Conservation (phyloP, 805 yeast species). For the Kluyveromyces dobzhanskii region DNA sequence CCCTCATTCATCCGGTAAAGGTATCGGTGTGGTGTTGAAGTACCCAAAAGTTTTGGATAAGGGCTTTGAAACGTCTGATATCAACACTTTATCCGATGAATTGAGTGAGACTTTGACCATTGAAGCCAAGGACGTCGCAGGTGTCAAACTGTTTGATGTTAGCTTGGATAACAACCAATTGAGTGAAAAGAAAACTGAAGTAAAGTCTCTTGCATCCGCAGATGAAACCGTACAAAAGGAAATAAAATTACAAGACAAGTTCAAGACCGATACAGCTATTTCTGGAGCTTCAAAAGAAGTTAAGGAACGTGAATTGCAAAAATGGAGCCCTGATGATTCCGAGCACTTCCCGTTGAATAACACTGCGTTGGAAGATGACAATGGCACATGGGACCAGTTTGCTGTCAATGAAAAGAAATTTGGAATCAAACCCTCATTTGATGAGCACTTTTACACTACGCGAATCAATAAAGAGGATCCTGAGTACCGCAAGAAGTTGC, state of each 20-base stretch:
- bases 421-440: slow-evolving; percentile 74
- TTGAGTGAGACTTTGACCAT: slow-evolving; percentile 21
- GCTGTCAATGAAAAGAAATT: slow-evolving; percentile 83
- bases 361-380: slow-evolving; percentile 31
- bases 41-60: slow-evolving; percentile 38
- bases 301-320: slow-evolving; percentile 66
- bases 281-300: slow-evolving; percentile 38
- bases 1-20: slow-evolving; percentile 32
- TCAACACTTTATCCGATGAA: slow-evolving; percentile 21
- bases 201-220: slow-evolving; percentile 5
- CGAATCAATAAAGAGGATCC: slow-evolving; percentile 62
- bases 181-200: slow-evolving; percentile 9
- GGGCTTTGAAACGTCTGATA: slow-evolving; percentile 29
- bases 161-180: slow-evolving; percentile 23
- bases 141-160: slow-evolving; percentile 31
- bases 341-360: slow-evolving; percentile 14
- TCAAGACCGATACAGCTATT: slow-evolving; percentile 83
- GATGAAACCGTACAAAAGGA: not conserved
- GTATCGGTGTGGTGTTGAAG: slow-evolving; percentile 49
- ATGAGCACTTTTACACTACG: slow-evolving; percentile 84
- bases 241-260: slow-evolving; percentile 25
- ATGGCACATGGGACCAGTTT: slow-evolving; percentile 79
- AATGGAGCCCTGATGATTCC: slow-evolving; percentile 71
- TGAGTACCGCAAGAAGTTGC: slow-evolving; percentile 55
- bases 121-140: slow-evolving; percentile 32